These are phyloP conservation scores for Colletotrichum acutatum DNA, from an alignment of 2,329 filamentous ascomycete genomes.

Conservation along the genomic window DNA sequence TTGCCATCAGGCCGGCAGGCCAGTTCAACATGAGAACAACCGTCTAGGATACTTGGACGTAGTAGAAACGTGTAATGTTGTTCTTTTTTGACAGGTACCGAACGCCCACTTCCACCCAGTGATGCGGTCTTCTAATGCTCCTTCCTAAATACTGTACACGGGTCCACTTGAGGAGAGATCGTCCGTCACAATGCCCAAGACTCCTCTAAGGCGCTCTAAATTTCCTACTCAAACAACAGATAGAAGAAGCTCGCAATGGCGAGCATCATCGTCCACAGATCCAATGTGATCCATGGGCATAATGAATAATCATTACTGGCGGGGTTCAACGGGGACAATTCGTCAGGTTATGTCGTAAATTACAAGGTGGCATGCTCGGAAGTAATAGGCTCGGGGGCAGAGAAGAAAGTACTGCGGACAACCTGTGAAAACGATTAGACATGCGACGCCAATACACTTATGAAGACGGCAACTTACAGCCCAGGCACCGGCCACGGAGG, in stretches of 20 bases:
- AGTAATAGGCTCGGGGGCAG: conserved; percentile 45
- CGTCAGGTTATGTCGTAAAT: conserved; percentile 31
- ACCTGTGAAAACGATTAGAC: conserved; percentile 41
- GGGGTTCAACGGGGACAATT: conserved; percentile 26
- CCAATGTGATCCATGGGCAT: conserved; percentile 10
- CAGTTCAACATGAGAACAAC: background rate
- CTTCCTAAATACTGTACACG: conserved; percentile 62
- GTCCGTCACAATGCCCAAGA: conserved; percentile 55
- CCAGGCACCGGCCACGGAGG: conserved; percentile 86
- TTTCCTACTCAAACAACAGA: conserved; percentile 39
- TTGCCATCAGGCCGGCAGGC: background rate
- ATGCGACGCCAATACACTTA: background rate
- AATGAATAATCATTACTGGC: conserved; percentile 30
- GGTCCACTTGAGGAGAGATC: conserved; percentile 64
- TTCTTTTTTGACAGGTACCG: conserved; percentile 25
- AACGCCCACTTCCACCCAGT: conserved; percentile 32
- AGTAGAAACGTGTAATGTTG: conserved; percentile 2
- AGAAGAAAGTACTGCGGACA: conserved; percentile 55
- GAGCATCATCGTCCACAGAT: conserved; percentile 30
- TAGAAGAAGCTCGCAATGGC: conserved; percentile 34
- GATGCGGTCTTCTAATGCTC: conserved; percentile 56
- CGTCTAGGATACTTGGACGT: background rate
- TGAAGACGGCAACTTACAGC: conserved; percentile 72
- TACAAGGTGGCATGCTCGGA: conserved; percentile 36
- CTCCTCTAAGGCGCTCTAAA: conserved; percentile 34